Percentiles rank a stretch among this genome's conserved stretches.
These are phyloP conservation scores for Fusarium sp. DNA, from an alignment of 2,329 filamentous ascomycete genomes.

Conservation along the genomic window DNA sequence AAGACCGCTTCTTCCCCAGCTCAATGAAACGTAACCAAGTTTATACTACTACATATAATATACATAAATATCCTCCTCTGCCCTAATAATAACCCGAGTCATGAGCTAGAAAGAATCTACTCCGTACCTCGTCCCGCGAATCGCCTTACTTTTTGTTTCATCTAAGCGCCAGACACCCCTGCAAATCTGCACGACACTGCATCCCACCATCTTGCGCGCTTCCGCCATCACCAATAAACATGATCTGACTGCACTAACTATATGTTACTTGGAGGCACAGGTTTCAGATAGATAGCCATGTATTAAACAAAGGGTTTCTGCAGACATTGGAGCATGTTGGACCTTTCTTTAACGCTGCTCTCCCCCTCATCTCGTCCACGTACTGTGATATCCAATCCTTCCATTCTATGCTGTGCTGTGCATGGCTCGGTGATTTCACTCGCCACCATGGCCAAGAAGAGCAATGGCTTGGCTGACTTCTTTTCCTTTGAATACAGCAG, in stretches of 20 bases:
- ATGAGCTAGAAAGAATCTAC: no score
- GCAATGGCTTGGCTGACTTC: slow-evolving; percentile 8
- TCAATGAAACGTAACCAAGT: no score
- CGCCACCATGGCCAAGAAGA: slow-evolving; percentile 3
- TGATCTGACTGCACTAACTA: neutral
- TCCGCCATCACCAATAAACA: neutral
- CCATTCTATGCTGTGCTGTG: slow-evolving; percentile 3
- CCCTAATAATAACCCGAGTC: no score
- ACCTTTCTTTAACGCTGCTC: slow-evolving; percentile 7
- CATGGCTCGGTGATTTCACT: neutral
- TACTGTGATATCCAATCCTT: neutral
- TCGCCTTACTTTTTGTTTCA: neutral
- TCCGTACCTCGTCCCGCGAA: neutral
- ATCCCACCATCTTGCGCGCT: neutral
- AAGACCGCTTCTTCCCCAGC: no score
- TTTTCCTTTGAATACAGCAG: slow-evolving; percentile 19
- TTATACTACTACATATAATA: no score
- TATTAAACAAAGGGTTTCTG: neutral
- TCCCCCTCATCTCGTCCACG: neutral
- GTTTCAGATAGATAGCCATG: slow-evolving; percentile 2
- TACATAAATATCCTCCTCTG: no score
- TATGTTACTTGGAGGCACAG: neutral
- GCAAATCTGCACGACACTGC: no score
- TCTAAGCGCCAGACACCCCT: neutral
- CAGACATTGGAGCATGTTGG: neutral